phyloP scores from a whole-genome alignment of 331 rosid species.

The Arachis monticola region DNA sequence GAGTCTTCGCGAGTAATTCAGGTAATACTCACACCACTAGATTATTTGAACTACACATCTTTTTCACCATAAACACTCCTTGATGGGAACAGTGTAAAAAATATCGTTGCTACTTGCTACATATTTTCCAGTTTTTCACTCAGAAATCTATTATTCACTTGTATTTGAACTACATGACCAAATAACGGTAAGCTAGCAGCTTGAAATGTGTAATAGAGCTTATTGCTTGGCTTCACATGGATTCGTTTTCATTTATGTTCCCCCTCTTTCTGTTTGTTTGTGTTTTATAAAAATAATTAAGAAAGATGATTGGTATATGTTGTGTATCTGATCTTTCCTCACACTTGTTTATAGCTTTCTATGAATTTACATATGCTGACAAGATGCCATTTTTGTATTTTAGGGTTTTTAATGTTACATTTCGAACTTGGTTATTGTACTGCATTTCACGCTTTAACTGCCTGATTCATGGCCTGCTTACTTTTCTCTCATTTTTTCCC shows the following conservation, averaged over 20 bases:
- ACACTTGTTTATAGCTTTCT: conserved; percentile 23
- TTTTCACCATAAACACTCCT: conserved; percentile 16
- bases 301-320: not conserved
- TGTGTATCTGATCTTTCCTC: conserved; percentile 25
- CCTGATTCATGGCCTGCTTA: conserved; percentile 19
- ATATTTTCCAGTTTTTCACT: conserved; percentile 33
- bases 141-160: conserved; percentile 7
- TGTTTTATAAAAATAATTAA: not conserved
- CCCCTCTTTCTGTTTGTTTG: not conserved
- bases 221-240: conserved; percentile 2
- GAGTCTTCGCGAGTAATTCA: conserved; percentile 99
- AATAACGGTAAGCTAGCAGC: conserved; percentile 23
- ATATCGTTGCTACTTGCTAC: conserved; percentile 28
- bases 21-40: conserved; percentile 55
- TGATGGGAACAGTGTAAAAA: conserved; percentile 13
- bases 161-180: conserved; percentile 26
- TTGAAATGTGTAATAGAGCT: not conserved
- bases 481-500: not conserved
- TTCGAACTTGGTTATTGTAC: not conserved
- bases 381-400: conserved; percentile 3
- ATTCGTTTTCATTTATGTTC: not conserved
- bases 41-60: conserved; percentile 34
- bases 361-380: conserved; percentile 8
- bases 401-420: conserved; percentile 27
- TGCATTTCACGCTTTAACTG: too few relatives aligned